A percentile compares a stretch with the other conserved stretches of the same genome.
These are phyloP conservation scores for carrot (Daucus carota) DNA, from an alignment of 129 eudicot genomes.

Conservation along the genomic window DH1_v3.0 NC_030383.2:15195501-15196000, in stretches of 20 bases:
- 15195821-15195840: constrained; percentile 29
- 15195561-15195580: not conserved
- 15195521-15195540: constrained; percentile 99
- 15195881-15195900: constrained; percentile 85
- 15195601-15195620: no score
- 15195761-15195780: no score
- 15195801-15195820: no score
- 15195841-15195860: constrained; percentile 97
- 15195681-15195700: no score
- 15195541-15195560: constrained; percentile 13
- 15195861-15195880: constrained; percentile 95
- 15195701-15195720: no score
- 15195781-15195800: no score
- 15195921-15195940: constrained; percentile 72
- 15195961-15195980: constrained; percentile 78
- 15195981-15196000: constrained; percentile 95
- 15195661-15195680: no score
- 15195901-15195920: constrained; percentile 74
- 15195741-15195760: not conserved
- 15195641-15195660: no score
- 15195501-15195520: constrained; percentile 83
- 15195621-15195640: no score
- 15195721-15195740: not conserved
- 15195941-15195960: constrained; percentile 91
- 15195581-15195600: no score